Evolutionary conservation across 345 rosid genomes (phyloP).

Genomic region (Cardamine chenopodiifolia): DNA sequence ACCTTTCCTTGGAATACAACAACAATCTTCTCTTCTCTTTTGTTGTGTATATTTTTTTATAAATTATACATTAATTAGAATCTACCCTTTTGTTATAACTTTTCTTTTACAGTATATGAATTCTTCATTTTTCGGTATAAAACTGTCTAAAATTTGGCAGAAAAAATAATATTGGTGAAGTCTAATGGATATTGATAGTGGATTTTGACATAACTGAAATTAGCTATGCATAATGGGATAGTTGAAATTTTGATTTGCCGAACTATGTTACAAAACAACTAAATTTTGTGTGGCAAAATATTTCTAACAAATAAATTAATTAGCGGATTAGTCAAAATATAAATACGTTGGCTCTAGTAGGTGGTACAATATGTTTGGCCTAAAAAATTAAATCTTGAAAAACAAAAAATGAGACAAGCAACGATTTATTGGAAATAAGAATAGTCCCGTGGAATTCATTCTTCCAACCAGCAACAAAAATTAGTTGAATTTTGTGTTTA

Average conservation of each 20-base stretch:
- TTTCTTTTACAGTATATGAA: not conserved
- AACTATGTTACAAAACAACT: not conserved
- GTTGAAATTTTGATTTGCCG: not conserved
- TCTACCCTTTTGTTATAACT: not conserved
- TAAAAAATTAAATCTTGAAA: not conserved
- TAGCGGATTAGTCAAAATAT: not conserved
- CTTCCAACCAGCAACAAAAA: not conserved
- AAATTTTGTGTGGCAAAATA: not conserved
- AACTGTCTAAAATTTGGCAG: not conserved
- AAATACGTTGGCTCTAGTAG: not conserved
- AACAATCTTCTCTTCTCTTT: not conserved
- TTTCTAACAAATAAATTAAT: not conserved
- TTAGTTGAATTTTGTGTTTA: not conserved
- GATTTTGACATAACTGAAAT: not conserved
- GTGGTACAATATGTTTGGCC: not conserved
- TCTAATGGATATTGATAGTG: not conserved
- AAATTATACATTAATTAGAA: not conserved
- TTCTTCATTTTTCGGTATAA: not conserved
- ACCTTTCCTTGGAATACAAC: not conserved
- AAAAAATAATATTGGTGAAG: not conserved
- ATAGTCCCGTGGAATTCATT: not conserved
- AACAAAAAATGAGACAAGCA: not conserved
- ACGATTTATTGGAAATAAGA: not conserved
- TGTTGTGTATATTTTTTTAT: not conserved
- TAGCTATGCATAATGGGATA: not conserved